Evolutionary conservation across 2,329 filamentous ascomycete genomes (phyloP).

Genomic region (Neophaeococcomyces aloes): DNA sequence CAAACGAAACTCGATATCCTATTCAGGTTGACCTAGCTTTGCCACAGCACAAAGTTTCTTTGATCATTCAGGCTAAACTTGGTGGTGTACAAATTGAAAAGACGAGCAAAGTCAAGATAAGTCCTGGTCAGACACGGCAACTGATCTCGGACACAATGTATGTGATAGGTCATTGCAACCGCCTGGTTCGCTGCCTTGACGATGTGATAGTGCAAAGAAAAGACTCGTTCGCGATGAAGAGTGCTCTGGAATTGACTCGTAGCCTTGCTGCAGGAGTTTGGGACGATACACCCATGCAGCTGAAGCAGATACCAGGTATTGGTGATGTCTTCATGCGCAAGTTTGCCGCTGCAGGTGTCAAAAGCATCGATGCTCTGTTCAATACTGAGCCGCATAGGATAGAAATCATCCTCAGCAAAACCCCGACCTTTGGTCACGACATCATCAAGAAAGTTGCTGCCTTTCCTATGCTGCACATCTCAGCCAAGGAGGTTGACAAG

Average conservation of each 20-base stretch:
- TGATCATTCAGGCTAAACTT: slow-evolving; percentile 67
- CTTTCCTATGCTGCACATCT: slow-evolving; percentile 60
- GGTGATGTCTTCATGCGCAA: slow-evolving; percentile 67
- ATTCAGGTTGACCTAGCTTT: slow-evolving; percentile 57
- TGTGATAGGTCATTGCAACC: slow-evolving; percentile 58
- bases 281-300: slow-evolving; percentile 71
- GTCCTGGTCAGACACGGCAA: slow-evolving; percentile 40
- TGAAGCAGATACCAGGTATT: slow-evolving; percentile 72
- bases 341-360: slow-evolving; percentile 60
- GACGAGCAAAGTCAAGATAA: slow-evolving; percentile 45
- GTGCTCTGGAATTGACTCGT: slow-evolving; percentile 65
- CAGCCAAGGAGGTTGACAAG: slow-evolving; percentile 41
- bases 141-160: slow-evolving; percentile 42
- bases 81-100: slow-evolving; percentile 53
- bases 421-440: slow-evolving; percentile 71
- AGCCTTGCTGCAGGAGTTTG: slow-evolving; percentile 65
- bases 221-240: slow-evolving; percentile 58
- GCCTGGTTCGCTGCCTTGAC: slow-evolving; percentile 63
- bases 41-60: slow-evolving; percentile 62
- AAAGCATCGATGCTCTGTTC: slow-evolving; percentile 59
- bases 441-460: slow-evolving; percentile 52
- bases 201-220: slow-evolving; percentile 55
- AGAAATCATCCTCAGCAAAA: slow-evolving; percentile 64
- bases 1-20: slow-evolving; percentile 56
- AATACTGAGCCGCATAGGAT: slow-evolving; percentile 58